Percentiles rank a stretch among this genome's conserved stretches.
Conservation (phyloP, 139 green algal genomes). For the Mychonastes homosphaera region DNA sequence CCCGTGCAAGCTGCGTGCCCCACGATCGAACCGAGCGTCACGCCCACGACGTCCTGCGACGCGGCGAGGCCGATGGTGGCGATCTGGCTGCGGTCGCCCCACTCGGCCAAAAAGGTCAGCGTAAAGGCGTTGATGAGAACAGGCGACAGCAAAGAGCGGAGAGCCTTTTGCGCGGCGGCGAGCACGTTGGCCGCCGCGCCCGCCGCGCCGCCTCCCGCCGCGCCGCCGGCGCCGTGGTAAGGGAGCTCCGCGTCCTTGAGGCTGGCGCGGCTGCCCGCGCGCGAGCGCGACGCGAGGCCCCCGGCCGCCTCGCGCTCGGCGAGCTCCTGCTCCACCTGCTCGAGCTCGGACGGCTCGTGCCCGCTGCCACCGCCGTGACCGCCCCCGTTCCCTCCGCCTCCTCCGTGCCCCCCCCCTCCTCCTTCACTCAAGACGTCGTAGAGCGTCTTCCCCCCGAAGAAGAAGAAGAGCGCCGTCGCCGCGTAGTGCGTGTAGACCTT, state of each 20-base stretch:
- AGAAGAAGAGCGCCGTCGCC: slow-evolving; percentile 76
- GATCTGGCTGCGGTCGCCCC: slow-evolving; percentile 96
- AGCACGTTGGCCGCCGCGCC: background rate
- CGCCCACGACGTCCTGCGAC: slow-evolving; percentile 76
- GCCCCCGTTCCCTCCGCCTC: too few relatives aligned
- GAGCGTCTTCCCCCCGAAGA: slow-evolving; percentile 75
- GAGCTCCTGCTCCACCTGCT: slow-evolving; percentile 58
- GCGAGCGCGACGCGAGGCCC: background rate
- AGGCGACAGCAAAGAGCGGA: too few relatives aligned
- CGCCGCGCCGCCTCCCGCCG: background rate
- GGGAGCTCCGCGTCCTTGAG: slow-evolving; percentile 5
- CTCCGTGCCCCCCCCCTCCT: slow-evolving; percentile 30
- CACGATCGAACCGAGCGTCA: slow-evolving; percentile 85
- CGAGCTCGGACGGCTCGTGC: slow-evolving; percentile 36
- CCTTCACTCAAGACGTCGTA: slow-evolving; percentile 51
- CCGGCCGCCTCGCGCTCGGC: slow-evolving; percentile 14
- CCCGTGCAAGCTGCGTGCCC: slow-evolving; percentile 90
- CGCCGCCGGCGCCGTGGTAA: background rate
- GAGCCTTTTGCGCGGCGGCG: slow-evolving; percentile 21
- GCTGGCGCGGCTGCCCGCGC: slow-evolving; percentile 2
- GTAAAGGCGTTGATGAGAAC: slow-evolving; percentile 93
- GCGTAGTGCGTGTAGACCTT: slow-evolving; percentile 78
- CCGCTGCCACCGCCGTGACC: too few relatives aligned
- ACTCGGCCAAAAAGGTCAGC: slow-evolving; percentile 97
- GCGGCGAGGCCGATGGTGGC: slow-evolving; percentile 77